Conservation (phyloP, 2,329 filamentous ascomycete species). For the Pezicula neosporulosa region DNA sequence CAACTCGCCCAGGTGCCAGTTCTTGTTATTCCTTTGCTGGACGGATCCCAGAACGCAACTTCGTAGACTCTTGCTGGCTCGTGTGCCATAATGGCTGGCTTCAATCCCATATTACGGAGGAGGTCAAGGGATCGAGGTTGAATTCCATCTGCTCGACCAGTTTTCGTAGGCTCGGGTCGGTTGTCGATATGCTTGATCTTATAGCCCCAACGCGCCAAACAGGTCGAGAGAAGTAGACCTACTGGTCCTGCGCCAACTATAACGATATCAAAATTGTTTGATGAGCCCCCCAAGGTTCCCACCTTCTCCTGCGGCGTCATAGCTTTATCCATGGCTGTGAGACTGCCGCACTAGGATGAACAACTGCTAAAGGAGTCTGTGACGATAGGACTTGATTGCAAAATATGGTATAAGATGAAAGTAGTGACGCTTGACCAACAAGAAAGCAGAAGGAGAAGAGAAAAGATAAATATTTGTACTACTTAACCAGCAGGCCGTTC, state of each 20-base stretch:
- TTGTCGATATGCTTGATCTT: constrained; percentile 95
- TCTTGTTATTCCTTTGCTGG: constrained; percentile 54
- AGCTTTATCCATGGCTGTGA: constrained; percentile 16
- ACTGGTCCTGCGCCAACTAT: constrained; percentile 88
- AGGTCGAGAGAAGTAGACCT: constrained; percentile 82
- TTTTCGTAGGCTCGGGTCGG: constrained; percentile 77
- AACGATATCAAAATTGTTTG: constrained; percentile 58
- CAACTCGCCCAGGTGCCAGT: constrained; percentile 83
- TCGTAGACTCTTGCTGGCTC: constrained; percentile 84
- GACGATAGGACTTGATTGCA: neutral
- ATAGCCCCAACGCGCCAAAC: constrained; percentile 89
- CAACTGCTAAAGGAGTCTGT: neutral
- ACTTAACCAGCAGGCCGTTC: neutral
- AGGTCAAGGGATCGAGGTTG: constrained; percentile 87
- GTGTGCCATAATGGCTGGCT: constrained; percentile 82
- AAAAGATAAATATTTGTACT: neutral
- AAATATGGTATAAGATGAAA: neutral
- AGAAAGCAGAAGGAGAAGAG: neutral
- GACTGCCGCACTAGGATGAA: neutral
- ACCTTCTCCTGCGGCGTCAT: constrained; percentile 14
- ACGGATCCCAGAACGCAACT: constrained; percentile 71
- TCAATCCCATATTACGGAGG: constrained; percentile 84
- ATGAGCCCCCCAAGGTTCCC: constrained; percentile 3
- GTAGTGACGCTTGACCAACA: neutral
- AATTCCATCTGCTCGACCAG: constrained; percentile 86